phyloP scores from a whole-genome alignment of 176 grass and related monocot genomes.

The Aechmea fasciata region DNA sequence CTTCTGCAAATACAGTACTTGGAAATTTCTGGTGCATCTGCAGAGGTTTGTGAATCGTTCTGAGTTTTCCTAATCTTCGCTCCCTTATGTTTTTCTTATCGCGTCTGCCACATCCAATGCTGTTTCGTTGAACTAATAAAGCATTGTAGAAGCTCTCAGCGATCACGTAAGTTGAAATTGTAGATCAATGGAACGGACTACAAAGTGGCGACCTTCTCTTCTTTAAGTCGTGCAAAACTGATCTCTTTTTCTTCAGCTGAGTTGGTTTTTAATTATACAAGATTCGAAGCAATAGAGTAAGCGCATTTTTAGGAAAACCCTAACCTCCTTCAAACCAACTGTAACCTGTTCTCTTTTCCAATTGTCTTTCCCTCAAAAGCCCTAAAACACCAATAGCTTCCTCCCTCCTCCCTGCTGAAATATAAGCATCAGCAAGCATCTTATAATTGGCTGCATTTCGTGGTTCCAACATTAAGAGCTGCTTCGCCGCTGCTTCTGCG shows the following conservation, averaged over 20 bases:
- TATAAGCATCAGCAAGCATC: slow-evolving; percentile 74
- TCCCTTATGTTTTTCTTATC: no score
- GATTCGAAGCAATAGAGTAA: neutral
- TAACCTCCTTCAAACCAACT: slow-evolving; percentile 53
- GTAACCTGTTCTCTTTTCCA: slow-evolving; percentile 36
- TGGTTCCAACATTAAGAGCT: slow-evolving; percentile 49
- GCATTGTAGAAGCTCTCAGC: no score
- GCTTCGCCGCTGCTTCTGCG: slow-evolving; percentile 44
- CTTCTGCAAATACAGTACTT: no score
- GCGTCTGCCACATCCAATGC: no score
- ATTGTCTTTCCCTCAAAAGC: slow-evolving; percentile 22
- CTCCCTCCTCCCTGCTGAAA: slow-evolving; percentile 55
- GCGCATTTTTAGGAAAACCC: neutral
- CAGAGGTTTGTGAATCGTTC: no score
- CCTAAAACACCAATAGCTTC: slow-evolving; percentile 24
- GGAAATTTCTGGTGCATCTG: no score
- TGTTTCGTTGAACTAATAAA: no score
- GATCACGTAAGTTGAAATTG: no score
- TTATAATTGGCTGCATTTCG: slow-evolving; percentile 52
- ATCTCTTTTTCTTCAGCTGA: neutral
- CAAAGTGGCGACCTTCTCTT: no score
- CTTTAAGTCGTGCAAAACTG: neutral
- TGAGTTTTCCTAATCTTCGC: no score
- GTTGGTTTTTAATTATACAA: neutral
- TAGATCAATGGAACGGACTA: no score